Percentiles rank a stretch among this genome's conserved stretches.
Conservation (phyloP, 2,329 filamentous ascomycete genomes). For the Paracamarosporium sp. region DNA sequence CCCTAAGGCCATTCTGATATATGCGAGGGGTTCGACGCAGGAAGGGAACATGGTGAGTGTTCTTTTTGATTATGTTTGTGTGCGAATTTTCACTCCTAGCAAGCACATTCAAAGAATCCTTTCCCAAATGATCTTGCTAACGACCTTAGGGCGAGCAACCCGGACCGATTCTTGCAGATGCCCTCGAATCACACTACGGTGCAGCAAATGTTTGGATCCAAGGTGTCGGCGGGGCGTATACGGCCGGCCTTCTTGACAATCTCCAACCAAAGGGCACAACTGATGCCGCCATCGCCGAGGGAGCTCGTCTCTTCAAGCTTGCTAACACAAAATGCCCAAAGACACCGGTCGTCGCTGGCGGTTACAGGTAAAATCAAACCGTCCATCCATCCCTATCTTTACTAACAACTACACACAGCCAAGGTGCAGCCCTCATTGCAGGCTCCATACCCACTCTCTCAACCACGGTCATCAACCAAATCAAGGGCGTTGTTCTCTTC, state of each 20-base stretch:
- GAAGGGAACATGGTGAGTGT: slow-evolving; percentile 34
- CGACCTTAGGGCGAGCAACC: slow-evolving; percentile 23
- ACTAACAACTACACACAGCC: slow-evolving; percentile 24
- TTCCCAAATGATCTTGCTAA: background rate
- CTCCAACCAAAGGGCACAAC: slow-evolving; percentile 39
- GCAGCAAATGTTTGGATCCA: slow-evolving; percentile 34
- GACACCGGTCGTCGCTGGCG: slow-evolving; percentile 47
- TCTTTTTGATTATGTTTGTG: background rate
- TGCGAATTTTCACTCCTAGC: background rate
- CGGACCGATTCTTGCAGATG: slow-evolving; percentile 26
- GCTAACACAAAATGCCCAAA: slow-evolving; percentile 47
- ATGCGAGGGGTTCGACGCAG: slow-evolving; percentile 32
- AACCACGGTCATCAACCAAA: slow-evolving; percentile 29
- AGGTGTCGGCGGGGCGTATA: slow-evolving; percentile 46
- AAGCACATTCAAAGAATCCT: background rate
- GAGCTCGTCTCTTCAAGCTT: slow-evolving; percentile 43
- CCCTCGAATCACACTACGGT: slow-evolving; percentile 30
- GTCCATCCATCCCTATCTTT: background rate
- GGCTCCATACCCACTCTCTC: slow-evolving; percentile 38
- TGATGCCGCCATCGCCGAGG: slow-evolving; percentile 39
- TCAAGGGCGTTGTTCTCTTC: slow-evolving; percentile 49
- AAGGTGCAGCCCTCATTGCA: slow-evolving; percentile 49
- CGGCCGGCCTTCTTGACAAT: slow-evolving; percentile 43
- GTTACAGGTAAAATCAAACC: slow-evolving; percentile 44
- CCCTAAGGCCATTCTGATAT: slow-evolving; percentile 36